These are phyloP conservation scores for Cercospora sp. DNA, from an alignment of 2,329 filamentous ascomycete genomes.

Conservation along the genomic window DNA sequence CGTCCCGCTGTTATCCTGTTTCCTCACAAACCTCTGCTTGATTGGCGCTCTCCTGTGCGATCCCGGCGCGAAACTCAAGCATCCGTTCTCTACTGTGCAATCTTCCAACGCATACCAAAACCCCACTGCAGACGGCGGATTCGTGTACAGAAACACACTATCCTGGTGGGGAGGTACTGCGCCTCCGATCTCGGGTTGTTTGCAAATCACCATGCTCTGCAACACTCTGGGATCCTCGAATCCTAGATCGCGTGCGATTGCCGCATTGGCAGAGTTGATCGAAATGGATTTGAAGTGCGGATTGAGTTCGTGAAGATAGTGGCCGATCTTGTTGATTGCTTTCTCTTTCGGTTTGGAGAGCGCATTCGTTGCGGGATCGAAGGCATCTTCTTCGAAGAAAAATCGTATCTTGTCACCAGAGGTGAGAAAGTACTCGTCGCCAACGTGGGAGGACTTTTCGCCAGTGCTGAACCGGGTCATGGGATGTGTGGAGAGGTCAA, in stretches of 20 bases:
- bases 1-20: slow-evolving; percentile 57
- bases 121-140: slow-evolving; percentile 83
- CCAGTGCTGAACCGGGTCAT: slow-evolving; percentile 94
- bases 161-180: slow-evolving; percentile 91
- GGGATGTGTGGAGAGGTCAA: slow-evolving; percentile 80
- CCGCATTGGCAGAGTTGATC: slow-evolving; percentile 57
- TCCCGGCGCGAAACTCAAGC: slow-evolving; percentile 80
- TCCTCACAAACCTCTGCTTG: slow-evolving; percentile 72
- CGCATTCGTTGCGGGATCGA: slow-evolving; percentile 57
- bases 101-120: slow-evolving; percentile 99
- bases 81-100: slow-evolving; percentile 81
- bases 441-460: slow-evolving; percentile 72
- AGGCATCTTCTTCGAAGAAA: slow-evolving; percentile 96
- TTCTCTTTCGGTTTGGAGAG: slow-evolving; percentile 76
- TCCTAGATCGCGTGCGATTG: slow-evolving; percentile 69
- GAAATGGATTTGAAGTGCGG: slow-evolving; percentile 53
- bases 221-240: slow-evolving; percentile 75
- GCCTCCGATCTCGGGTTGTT: slow-evolving; percentile 93
- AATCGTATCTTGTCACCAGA: slow-evolving; percentile 91
- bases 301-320: slow-evolving; percentile 51
- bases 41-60: slow-evolving; percentile 75
- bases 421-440: slow-evolving; percentile 89
- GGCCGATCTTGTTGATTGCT: slow-evolving; percentile 72
- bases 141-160: slow-evolving; percentile 86
- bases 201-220: slow-evolving; percentile 98